Conservation (phyloP, 345 rosid species). For the Lepidium aucheri region DNA sequence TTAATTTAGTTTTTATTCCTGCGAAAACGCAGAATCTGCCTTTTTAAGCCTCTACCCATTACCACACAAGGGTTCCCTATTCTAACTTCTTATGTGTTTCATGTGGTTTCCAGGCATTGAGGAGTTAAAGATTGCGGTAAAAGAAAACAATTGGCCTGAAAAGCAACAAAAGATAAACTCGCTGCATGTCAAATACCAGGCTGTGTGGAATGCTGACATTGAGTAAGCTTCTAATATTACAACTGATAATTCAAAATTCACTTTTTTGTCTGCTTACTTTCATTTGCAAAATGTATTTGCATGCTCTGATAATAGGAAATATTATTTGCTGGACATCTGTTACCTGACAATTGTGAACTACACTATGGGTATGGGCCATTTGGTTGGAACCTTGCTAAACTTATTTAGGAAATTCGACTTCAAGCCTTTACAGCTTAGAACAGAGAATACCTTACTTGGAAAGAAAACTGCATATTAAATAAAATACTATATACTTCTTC, state of each 20-base stretch:
- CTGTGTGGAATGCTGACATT: constrained; percentile 41
- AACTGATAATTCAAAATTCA: neutral
- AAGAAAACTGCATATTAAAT: neutral
- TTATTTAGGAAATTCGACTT: neutral
- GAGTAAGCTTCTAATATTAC: constrained; percentile 43
- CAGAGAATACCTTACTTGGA: neutral
- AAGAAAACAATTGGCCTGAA: constrained; percentile 63
- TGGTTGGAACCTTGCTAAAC: neutral
- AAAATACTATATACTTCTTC: neutral
- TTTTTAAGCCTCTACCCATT: constrained; percentile 14
- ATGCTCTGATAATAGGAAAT: neutral
- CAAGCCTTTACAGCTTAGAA: neutral
- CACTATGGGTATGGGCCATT: neutral
- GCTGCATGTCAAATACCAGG: constrained; percentile 54
- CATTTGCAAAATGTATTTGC: neutral
- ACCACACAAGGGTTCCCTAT: neutral
- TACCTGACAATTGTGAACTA: neutral
- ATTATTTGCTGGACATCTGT: neutral
- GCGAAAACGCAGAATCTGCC: neutral
- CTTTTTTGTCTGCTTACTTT: neutral
- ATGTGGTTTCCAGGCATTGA: constrained; percentile 48
- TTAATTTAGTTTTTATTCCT: neutral
- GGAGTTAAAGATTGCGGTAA: constrained; percentile 63
- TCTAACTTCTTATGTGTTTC: constrained; percentile 10
- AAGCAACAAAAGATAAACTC: constrained; percentile 53